These are phyloP conservation scores for Diversispora epigaea DNA, from an alignment of 192 early-diverging fungal species.

Conservation along the genomic window DNA sequence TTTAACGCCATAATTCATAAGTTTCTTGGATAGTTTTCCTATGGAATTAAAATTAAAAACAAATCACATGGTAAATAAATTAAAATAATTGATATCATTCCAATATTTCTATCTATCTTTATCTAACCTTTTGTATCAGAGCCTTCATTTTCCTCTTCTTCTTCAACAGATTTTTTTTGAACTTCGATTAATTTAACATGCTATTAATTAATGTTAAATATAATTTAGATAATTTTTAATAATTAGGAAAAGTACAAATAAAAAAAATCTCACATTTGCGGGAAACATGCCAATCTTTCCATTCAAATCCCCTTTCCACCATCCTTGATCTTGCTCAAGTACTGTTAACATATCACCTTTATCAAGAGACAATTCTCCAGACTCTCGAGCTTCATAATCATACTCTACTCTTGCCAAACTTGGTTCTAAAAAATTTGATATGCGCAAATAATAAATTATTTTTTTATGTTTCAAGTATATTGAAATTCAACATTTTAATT, in stretches of 20 bases:
- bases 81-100: not conserved
- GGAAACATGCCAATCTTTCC: constrained; percentile 71
- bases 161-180: constrained; percentile 30
- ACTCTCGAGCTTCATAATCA: constrained; percentile 68
- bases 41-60: not conserved
- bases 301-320: constrained; percentile 68
- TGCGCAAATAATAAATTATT: too few relatives aligned
- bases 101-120: too few relatives aligned
- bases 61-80: not conserved
- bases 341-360: constrained; percentile 68
- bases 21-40: constrained; percentile 48
- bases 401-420: constrained; percentile 61
- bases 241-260: not conserved
- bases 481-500: too few relatives aligned
- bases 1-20: constrained; percentile 77
- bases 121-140: not conserved
- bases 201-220: constrained; percentile 26
- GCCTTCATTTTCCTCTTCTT: constrained; percentile 33
- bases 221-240: not conserved
- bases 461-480: too few relatives aligned
- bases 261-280: constrained; percentile 45
- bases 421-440: not conserved
- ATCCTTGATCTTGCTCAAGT: constrained; percentile 62
- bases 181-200: constrained; percentile 42
- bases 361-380: constrained; percentile 67